Percentiles rank a stretch among this genome's conserved stretches.
These are phyloP conservation scores for Emmonsiellopsis sp. DNA, from an alignment of 2,329 filamentous ascomycete species.

Conservation along the genomic window DNA sequence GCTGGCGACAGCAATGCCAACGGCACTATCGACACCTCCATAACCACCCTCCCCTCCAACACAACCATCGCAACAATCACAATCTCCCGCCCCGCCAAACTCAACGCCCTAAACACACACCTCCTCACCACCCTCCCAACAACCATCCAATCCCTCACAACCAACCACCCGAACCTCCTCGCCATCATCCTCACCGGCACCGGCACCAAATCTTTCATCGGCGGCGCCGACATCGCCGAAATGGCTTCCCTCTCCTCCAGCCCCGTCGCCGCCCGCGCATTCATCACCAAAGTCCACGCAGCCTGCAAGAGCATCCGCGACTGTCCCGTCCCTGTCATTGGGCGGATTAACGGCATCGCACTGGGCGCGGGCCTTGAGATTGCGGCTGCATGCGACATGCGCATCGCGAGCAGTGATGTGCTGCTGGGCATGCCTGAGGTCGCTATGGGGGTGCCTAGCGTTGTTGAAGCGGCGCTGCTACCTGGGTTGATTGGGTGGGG, in stretches of 20 bases:
- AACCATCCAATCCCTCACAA: constrained; percentile 10
- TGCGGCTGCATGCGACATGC: constrained; percentile 28
- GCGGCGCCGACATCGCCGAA: constrained; percentile 80
- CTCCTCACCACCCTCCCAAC: constrained; percentile 14
- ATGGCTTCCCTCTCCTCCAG: constrained; percentile 18
- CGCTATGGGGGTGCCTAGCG: constrained; percentile 28
- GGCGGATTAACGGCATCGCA: constrained; percentile 27
- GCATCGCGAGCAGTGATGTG: constrained; percentile 23
- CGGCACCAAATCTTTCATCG: constrained; percentile 82
- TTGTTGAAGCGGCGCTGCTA: constrained; percentile 31
- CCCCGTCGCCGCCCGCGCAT: constrained; percentile 24
- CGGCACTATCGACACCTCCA: background rate
- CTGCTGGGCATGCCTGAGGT: constrained; percentile 34
- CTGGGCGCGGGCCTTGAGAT: constrained; percentile 31
- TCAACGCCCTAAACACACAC: constrained; percentile 19
- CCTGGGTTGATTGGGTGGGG: constrained; percentile 31
- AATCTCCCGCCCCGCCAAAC: constrained; percentile 18
- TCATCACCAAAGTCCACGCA: constrained; percentile 26
- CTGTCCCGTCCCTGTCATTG: constrained; percentile 31
- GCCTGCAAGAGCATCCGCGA: constrained; percentile 26
- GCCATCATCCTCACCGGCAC: constrained; percentile 47
- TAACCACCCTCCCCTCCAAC: background rate
- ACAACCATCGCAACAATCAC: constrained; percentile 16
- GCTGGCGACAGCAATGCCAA: background rate
- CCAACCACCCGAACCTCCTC: constrained; percentile 12